These are phyloP conservation scores for Termitomyces sp. DNA, from an alignment of 768 basidiomycete species.

Conservation along the genomic window DNA sequence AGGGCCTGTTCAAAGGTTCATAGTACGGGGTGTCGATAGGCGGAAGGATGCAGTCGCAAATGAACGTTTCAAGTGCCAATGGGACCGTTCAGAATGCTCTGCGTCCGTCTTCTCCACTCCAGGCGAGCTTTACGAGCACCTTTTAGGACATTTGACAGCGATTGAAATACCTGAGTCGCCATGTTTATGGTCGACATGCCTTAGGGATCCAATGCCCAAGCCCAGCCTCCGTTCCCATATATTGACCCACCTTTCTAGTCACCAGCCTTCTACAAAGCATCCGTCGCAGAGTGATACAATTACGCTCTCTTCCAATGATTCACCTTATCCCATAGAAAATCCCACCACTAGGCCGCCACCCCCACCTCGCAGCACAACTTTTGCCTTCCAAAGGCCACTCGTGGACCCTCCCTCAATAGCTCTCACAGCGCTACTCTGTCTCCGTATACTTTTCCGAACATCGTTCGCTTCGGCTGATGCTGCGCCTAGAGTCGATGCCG, in stretches of 20 bases:
- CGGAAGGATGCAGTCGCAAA: constrained; percentile 50
- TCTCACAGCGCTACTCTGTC: constrained; percentile 74
- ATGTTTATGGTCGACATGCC: constrained; percentile 75
- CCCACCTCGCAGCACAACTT: constrained; percentile 57
- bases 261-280: constrained; percentile 49
- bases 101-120: constrained; percentile 42
- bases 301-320: constrained; percentile 53
- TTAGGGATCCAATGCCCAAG: constrained; percentile 39
- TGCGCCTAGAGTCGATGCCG: constrained; percentile 67
- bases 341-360: constrained; percentile 70
- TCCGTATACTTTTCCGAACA: constrained; percentile 78
- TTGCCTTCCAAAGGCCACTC: constrained; percentile 54
- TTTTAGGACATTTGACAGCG: constrained; percentile 51
- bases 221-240: constrained; percentile 58
- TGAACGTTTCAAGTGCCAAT: constrained; percentile 72
- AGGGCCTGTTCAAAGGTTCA: constrained; percentile 68
- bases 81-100: constrained; percentile 60
- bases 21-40: constrained; percentile 82
- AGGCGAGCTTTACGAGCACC: constrained; percentile 69
- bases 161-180: constrained; percentile 37
- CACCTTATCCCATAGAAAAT: constrained; percentile 49
- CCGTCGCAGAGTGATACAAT: constrained; percentile 71
- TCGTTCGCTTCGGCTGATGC: constrained; percentile 69
- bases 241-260: constrained; percentile 68
- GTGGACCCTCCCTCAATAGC: constrained; percentile 68